Base-by-base conservation (phyloP, 2,329 filamentous ascomycete genomes). In the Rhynchosporium graminicola region DNA sequence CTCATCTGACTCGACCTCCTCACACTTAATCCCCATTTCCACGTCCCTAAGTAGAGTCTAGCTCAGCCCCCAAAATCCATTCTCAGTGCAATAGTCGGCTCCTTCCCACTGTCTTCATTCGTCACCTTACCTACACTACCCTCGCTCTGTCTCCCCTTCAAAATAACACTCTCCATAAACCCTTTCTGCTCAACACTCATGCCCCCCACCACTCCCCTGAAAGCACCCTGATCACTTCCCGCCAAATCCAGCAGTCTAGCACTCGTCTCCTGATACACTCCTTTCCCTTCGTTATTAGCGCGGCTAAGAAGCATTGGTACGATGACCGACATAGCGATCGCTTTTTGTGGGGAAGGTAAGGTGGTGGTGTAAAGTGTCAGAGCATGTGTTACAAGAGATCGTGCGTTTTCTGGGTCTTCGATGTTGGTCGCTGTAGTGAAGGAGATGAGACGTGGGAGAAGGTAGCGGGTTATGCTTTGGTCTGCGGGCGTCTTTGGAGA, bases 61-160 rank as follows among this genome's bases (percentile, higher is more conserved):
- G 13, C 12, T 36, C 31, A 73, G 8, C 46, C 67, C 10, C 85
- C 86, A 82, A 99, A 98, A 76, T 97, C 83, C 90, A 98, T 96
- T 82, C 96, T 95, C 73, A 99, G 77, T 59, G 92, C 92, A 81
- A 99, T 99, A 66, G 81, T 95, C 12, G 95, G 95, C 76, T 85
- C 86, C 33, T 79, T 83, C 62, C 80, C 78, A 57, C 76, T 77
- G 48, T 77, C 71, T 60, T 74, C 76, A 69, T 79, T 78, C 73
- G 72, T 73, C 68, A 71, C 69, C 70, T 74, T 77, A 67, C 75
- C 72, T 70, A 59, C 72, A 60, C 33, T 36, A 10, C 76, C 75
- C 51, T 73, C 74, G 69, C 61, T 64, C 56, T 82, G 78, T 69
- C 84, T 78, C 57, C 87, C 87, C 29, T 83, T 85, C 75, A 86